Evolutionary conservation across 805 yeast species (phyloP).

Genomic region (Starmerella floris): DNA sequence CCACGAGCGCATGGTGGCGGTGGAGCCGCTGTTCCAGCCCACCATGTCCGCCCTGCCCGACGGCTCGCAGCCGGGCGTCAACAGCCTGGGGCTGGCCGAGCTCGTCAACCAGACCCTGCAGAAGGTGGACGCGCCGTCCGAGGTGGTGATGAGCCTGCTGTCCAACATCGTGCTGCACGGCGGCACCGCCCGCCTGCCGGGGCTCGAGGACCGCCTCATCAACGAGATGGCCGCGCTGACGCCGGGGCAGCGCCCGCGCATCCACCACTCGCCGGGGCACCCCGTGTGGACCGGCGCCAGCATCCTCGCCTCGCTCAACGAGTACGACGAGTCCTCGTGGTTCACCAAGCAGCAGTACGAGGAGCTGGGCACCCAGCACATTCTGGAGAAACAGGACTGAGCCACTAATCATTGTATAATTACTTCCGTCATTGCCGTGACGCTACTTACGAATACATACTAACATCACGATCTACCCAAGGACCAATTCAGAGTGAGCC

Average conservation of each 20-base stretch:
- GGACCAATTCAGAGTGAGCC: too few relatives aligned
- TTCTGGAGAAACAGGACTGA: slow-evolving; percentile 28
- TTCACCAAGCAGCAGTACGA: slow-evolving; percentile 76
- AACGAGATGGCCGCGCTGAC: slow-evolving; percentile 53
- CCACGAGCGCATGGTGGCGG: slow-evolving; percentile 39
- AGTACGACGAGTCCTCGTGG: slow-evolving; percentile 84
- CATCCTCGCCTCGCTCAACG: slow-evolving; percentile 72
- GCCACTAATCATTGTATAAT: neutral
- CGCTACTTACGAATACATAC: too few relatives aligned
- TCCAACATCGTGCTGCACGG: slow-evolving; percentile 83
- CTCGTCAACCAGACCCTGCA: slow-evolving; percentile 35
- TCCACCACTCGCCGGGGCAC: slow-evolving; percentile 56
- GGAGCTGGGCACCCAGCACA: slow-evolving; percentile 74
- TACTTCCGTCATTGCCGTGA: too few relatives aligned
- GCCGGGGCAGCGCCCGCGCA: slow-evolving; percentile 40
- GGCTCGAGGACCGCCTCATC: slow-evolving; percentile 61
- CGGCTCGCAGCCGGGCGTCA: slow-evolving; percentile 26
- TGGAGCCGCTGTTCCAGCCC: slow-evolving; percentile 66
- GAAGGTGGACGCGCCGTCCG: slow-evolving; percentile 36
- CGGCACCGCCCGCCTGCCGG: slow-evolving; percentile 66
- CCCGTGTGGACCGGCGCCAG: slow-evolving; percentile 91
- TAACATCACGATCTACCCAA: too few relatives aligned
- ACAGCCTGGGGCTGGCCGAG: slow-evolving; percentile 39
- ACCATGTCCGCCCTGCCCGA: slow-evolving; percentile 36
- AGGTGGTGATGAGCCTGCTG: slow-evolving; percentile 67